phyloP scores from a whole-genome alignment of 2,329 filamentous ascomycete genomes.

The Fusarium decemcellulare region DNA sequence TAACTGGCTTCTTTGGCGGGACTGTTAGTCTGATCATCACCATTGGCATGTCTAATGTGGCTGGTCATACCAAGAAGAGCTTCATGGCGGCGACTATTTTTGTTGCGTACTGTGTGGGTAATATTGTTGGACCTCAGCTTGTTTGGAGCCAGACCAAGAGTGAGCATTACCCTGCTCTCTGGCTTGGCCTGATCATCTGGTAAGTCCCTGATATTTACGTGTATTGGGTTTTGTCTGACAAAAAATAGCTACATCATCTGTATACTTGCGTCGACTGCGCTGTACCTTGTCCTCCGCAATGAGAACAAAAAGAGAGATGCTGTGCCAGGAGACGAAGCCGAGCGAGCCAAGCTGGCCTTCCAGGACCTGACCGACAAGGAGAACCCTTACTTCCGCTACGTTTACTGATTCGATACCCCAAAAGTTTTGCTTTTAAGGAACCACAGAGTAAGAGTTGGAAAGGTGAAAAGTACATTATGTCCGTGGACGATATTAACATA shows the following conservation, averaged over 20 bases:
- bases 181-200: constrained; percentile 77
- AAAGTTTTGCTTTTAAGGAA: neutral
- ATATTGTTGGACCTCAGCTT: constrained; percentile 82
- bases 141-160: constrained; percentile 76
- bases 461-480: constrained; percentile 1
- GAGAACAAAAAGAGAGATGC: constrained; percentile 70
- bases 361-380: constrained; percentile 78
- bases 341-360: constrained; percentile 76
- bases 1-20: constrained; percentile 81
- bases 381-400: constrained; percentile 77
- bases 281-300: constrained; percentile 71
- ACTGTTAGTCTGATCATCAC: constrained; percentile 73
- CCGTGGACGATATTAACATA: neutral
- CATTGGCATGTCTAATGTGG: constrained; percentile 75
- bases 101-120: constrained; percentile 81
- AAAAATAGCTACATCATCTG: constrained; percentile 74
- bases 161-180: constrained; percentile 79
- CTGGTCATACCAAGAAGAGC: constrained; percentile 83
- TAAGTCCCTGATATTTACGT: constrained; percentile 43
- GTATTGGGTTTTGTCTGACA: constrained; percentile 6
- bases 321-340: constrained; percentile 67
- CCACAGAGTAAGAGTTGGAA: neutral
- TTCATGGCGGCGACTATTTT: constrained; percentile 82
- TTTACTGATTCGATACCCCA: constrained; percentile 41
- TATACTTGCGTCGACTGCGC: constrained; percentile 66